These are phyloP conservation scores for Pseudogymnoascus destructans DNA, from an alignment of 2,329 filamentous ascomycete genomes.

Conservation along the genomic window DNA sequence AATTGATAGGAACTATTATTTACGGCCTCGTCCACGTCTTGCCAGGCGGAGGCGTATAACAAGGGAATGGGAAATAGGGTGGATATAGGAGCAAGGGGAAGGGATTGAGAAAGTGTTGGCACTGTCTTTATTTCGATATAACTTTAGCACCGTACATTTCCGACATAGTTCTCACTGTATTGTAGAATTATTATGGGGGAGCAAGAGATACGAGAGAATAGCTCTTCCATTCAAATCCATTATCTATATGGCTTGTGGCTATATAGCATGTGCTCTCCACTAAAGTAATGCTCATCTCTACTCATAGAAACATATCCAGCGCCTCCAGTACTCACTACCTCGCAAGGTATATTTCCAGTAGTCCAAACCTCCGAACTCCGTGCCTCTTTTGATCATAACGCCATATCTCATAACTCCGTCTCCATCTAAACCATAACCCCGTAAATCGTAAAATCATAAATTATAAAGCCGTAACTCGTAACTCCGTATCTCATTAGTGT, in stretches of 20 bases:
- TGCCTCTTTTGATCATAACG: constrained; percentile 1
- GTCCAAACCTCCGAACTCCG: background rate
- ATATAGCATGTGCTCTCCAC: background rate
- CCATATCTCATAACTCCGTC: background rate
- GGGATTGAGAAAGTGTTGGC: background rate
- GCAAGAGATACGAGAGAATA: background rate
- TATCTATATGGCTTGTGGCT: background rate
- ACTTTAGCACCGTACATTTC: background rate
- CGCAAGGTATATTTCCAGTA: background rate
- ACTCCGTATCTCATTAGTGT: constrained; percentile 13
- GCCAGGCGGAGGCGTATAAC: background rate
- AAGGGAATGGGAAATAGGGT: background rate
- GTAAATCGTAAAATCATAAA: constrained; percentile 9
- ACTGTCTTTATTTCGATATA: background rate
- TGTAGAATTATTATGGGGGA: background rate
- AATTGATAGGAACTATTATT: too few species aligned
- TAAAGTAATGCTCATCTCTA: background rate
- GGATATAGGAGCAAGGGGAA: background rate
- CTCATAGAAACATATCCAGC: background rate
- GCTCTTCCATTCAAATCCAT: background rate
- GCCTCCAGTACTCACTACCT: background rate
- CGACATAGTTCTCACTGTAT: background rate
- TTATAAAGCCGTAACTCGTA: constrained; percentile 10
- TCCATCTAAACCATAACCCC: background rate
- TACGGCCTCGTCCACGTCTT: background rate